Evolutionary conservation across 2,329 filamentous ascomycete genomes (phyloP).

Genomic region (Aspergillus caelatus): DNA sequence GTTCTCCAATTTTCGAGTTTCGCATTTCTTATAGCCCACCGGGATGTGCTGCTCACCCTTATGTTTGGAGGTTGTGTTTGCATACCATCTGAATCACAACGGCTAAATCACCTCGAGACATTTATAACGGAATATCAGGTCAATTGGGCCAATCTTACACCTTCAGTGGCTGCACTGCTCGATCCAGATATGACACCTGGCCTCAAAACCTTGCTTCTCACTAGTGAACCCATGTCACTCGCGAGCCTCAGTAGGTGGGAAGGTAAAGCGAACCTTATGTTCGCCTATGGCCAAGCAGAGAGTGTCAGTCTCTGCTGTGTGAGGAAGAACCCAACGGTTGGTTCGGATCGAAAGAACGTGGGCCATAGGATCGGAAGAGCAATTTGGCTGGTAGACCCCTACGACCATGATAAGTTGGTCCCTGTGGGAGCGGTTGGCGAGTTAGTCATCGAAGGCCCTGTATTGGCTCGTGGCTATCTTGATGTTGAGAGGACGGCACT

Average conservation of each 20-base stretch:
- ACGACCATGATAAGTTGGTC: background rate
- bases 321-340: no score
- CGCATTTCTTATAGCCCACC: background rate
- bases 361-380: no score
- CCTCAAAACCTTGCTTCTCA: background rate
- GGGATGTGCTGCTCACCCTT: background rate
- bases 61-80: constrained; percentile 1
- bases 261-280: background rate
- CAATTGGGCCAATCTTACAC: background rate
- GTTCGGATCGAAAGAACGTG: no score
- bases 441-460: no score
- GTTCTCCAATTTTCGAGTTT: constrained; percentile 1
- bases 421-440: no score
- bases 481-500: no score
- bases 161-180: background rate
- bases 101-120: background rate
- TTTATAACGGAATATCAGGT: background rate
- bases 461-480: no score
- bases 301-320: no score
- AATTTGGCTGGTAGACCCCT: no score
- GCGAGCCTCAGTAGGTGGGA: background rate
- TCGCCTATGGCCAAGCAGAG: no score
- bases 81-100: background rate
- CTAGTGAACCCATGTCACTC: background rate
- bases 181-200: background rate